Percentiles rank a stretch among this genome's conserved stretches.
These are phyloP conservation scores for Lathyrus oleraceus DNA, from an alignment of 306 rosid species.

Conservation along the genomic window DNA sequence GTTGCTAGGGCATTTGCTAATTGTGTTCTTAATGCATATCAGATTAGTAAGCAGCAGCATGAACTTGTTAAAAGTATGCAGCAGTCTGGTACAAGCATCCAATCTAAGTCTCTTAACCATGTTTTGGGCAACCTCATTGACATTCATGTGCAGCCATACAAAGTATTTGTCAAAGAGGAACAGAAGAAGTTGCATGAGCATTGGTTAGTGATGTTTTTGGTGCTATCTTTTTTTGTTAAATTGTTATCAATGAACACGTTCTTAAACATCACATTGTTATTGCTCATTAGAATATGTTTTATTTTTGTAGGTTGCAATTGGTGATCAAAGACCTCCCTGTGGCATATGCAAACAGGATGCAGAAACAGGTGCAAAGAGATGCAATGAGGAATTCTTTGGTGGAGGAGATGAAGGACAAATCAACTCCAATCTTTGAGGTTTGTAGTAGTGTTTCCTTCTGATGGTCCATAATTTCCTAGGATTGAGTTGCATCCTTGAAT, in stretches of 20 bases:
- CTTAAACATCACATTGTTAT: constrained; percentile 18
- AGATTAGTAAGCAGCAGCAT: constrained; percentile 90
- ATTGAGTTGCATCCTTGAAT: constrained; percentile 27
- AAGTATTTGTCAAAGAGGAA: constrained; percentile 81
- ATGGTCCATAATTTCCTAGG: constrained; percentile 13
- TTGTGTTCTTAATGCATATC: constrained; percentile 43
- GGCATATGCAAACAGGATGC: constrained; percentile 65
- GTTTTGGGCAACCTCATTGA: constrained; percentile 76
- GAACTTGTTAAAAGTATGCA: constrained; percentile 91
- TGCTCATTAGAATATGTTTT: constrained; percentile 32
- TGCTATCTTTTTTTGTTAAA: constrained; percentile 14
- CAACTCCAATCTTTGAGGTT: constrained; percentile 50
- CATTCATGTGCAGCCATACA: constrained; percentile 80
- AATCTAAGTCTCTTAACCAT: constrained; percentile 74
- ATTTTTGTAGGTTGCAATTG: constrained; percentile 68
- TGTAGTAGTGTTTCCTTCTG: constrained; percentile 41
- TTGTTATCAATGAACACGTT: neutral
- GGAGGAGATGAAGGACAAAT: constrained; percentile 58
- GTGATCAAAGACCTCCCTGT: constrained; percentile 71
- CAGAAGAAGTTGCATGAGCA: constrained; percentile 80
- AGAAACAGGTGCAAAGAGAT: constrained; percentile 50
- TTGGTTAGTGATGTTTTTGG: constrained; percentile 66
- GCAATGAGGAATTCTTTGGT: constrained; percentile 50
- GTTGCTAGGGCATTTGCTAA: constrained; percentile 33
- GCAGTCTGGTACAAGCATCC: constrained; percentile 77